A percentile compares a stretch with the other conserved stretches of the same genome.
These are phyloP conservation scores for Passalora sequoiae DNA, from an alignment of 2,329 filamentous ascomycete species.

Conservation along the genomic window DNA sequence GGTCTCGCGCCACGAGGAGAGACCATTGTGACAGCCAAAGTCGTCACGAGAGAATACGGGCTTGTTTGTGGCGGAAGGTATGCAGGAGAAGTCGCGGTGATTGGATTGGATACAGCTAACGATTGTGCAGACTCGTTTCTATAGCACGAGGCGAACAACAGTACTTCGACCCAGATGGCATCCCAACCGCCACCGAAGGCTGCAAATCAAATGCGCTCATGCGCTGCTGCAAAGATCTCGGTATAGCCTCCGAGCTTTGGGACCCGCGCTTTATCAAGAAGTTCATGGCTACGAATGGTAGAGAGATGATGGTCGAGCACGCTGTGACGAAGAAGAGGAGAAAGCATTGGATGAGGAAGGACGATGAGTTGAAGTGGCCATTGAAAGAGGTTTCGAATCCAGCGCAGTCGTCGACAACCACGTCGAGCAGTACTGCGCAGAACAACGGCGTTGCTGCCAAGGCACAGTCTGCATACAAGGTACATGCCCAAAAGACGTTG, in stretches of 20 bases:
- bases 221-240: constrained; percentile 96
- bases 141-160: constrained; percentile 91
- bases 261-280: constrained; percentile 84
- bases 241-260: constrained; percentile 92
- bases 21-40: constrained; percentile 73
- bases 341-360: constrained; percentile 81
- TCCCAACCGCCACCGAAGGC: constrained; percentile 91
- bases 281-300: constrained; percentile 69
- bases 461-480: constrained; percentile 1
- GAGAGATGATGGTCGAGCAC: constrained; percentile 89
- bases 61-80: constrained; percentile 83
- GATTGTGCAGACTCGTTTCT: constrained; percentile 66
- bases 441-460: constrained; percentile 1
- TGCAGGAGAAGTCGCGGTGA: no score
- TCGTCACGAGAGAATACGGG: constrained; percentile 86
- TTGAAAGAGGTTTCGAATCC: constrained; percentile 47
- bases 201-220: constrained; percentile 97
- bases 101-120: no score
- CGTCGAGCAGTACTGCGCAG: background rate
- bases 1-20: constrained; percentile 84
- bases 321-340: constrained; percentile 78
- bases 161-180: constrained; percentile 83
- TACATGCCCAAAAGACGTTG: background rate
- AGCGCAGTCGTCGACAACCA: background rate
- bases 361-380: constrained; percentile 64